Evolutionary conservation across 805 yeast genomes (phyloP), one percentile per base, ranked within the genome.

Genomic region (Yamadazyma olivae): DNA sequence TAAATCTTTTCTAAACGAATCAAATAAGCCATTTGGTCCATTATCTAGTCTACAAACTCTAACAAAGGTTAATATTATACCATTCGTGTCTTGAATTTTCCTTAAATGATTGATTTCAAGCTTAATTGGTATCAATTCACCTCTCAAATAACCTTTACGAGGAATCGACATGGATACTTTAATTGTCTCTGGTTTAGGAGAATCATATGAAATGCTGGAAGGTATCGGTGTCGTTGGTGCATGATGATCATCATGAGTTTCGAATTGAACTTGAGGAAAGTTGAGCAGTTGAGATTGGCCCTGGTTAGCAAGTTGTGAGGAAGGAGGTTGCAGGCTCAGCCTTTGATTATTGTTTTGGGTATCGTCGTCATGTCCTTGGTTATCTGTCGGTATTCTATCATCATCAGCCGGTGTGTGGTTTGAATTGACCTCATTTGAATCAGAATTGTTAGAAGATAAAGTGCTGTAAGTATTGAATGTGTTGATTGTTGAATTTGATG

Each of bases 1-100:
- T 5, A 89, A 63, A 54, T 89, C 97, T 54, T 89, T 89, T 38
- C 97, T 66, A 56, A 82, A 89, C 1, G 91, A 74, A 55, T 83
- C 81, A 37, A 74, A 70, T 36, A 81, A 71, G 35, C 79, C 71
- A 48, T 76, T 78, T n/a, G 71, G 70, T 0, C 79, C 79, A 43
- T 71, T 61, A 41, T 73, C 79, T 41, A 71, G 59, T 10, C 93
- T 69, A 45, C 95, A 85, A 4, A 90, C 80, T 38, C 97, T 66
- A 6, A 86, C 85, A 33, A 89, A 64, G 0, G 96, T 88, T 9
- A 84, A 74, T 5, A 88, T 83, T 3, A 88, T 69, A 0, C 95
- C 95, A 28, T 77, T 76, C 10, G 82, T 59, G 45, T 81, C 82
- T 48, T 79, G 79, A 20, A 86, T 70, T 39, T 77, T 75, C 56